Evolutionary conservation across 2,329 filamentous ascomycete species (phyloP).

Genomic region (Trichoderma oligosporum): DNA sequence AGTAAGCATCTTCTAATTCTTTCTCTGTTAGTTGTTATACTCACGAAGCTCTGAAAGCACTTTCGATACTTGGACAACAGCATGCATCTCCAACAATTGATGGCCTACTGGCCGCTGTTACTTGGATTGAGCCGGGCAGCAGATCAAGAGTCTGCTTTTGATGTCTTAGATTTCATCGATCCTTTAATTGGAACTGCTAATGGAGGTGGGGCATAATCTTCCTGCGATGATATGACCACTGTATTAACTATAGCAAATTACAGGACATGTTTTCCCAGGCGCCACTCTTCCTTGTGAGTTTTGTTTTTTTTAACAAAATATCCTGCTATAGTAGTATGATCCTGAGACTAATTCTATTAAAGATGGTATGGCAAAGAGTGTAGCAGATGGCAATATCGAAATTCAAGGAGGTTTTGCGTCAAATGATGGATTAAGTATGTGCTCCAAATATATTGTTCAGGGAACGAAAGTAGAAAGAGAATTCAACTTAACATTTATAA

Average conservation of each 20-base stretch:
- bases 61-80: not conserved
- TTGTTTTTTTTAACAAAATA: not conserved
- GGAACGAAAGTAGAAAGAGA: too few relatives aligned
- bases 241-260: not conserved
- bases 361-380: conserved; percentile 31
- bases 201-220: conserved; percentile 40
- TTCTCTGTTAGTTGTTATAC: not conserved
- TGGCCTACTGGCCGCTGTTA: conserved; percentile 13
- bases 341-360: not conserved
- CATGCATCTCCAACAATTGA: conserved; percentile 14
- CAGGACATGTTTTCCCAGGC: conserved; percentile 48
- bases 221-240: too few relatives aligned
- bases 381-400: conserved; percentile 25
- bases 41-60: not conserved
- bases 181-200: conserved; percentile 58
- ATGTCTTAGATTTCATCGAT: conserved; percentile 43
- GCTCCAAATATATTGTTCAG: too few relatives aligned
- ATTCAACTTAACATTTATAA: not conserved
- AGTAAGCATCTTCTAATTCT: not conserved
- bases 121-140: conserved; percentile 13
- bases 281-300: conserved; percentile 43
- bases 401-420: conserved; percentile 51
- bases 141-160: not conserved
- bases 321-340: too few relatives aligned
- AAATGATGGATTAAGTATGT: conserved; percentile 32